Evolutionary conservation across 2,329 filamentous ascomycete genomes (phyloP), one percentile per base, ranked within the genome.

Genomic region (Stachybotrys elegans): DNA sequence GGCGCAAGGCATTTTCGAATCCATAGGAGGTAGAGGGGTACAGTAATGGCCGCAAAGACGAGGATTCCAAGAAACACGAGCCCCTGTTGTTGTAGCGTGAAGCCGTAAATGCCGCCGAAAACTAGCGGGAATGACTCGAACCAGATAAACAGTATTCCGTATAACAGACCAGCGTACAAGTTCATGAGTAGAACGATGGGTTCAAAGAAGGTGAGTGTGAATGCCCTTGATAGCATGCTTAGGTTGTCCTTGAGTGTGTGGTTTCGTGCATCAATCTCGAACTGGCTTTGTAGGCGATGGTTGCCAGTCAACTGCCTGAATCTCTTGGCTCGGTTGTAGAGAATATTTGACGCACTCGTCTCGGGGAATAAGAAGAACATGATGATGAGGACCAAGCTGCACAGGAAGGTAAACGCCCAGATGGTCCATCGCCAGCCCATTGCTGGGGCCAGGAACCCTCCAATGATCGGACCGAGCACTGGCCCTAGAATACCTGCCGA

Each of bases 71-170:
- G 43, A 17, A 51, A 54, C 1, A 46, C 51, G 11, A 51, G 47
- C 1, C 83, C 83, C 13, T 73, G 69, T 50, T 85, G 75, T 53
- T 77, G 83, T 4, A 81, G 59, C 16, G 69, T 72, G 59, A 87
- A 56, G 1, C 50, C 47, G 21, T 58, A 58, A 3, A 51, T 51
- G 2, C 50, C 47, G 2, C 16, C 32, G 14, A 54, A 57, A 3
- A 58, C 52, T 7, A 40, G 5, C 7, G 38, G 38, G 48, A 79
- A 79, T 1, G 68, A 70, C 44, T 79, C 75, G 55, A 79, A 79
- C 67, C 76, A 78, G 25, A 62, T 58, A 44, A 69, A 71, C 40
- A 72, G 68, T 20, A 72, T 64, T 5, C 66, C 70, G 50, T 76
- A 79, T 22, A 71, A 60, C n/a, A 78, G 60, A 2, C 65, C 67